Evolutionary conservation across 306 rosid genomes (phyloP).

Genomic region (Hippophae gyantsensis): DNA sequence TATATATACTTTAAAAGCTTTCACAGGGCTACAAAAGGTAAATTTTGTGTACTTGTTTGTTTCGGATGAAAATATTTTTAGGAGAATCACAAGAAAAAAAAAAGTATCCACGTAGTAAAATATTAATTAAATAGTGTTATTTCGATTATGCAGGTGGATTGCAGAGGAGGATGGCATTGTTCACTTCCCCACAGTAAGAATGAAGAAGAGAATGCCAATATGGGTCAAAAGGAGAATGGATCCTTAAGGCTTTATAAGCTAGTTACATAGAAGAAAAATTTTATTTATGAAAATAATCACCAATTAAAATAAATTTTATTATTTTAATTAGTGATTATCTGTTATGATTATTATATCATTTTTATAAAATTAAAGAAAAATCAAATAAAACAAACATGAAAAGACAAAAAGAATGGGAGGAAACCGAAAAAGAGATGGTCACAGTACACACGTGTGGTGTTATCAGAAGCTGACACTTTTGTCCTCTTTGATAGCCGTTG

Average conservation of each 20-base stretch:
- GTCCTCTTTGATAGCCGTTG: not conserved
- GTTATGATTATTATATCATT: not conserved
- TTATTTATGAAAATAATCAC: too few relatives aligned
- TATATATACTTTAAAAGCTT: too few relatives aligned
- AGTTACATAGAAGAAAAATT: not conserved
- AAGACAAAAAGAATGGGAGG: not conserved
- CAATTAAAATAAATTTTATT: too few relatives aligned
- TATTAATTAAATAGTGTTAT: not conserved
- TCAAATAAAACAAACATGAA: not conserved
- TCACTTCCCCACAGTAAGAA: slow-evolving; percentile 39
- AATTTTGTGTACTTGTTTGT: too few relatives aligned
- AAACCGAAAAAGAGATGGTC: not conserved
- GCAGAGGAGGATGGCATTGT: slow-evolving; percentile 34
- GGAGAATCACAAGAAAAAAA: too few relatives aligned
- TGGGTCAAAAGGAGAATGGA: slow-evolving; percentile 26
- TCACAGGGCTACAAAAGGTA: too few relatives aligned
- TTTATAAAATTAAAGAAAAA: slow-evolving; percentile 6
- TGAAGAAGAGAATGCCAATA: slow-evolving; percentile 38
- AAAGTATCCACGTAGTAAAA: too few relatives aligned
- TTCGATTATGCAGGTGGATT: slow-evolving; percentile 24
- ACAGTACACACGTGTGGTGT: slow-evolving; percentile 23
- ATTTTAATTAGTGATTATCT: too few relatives aligned
- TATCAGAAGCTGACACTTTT: slow-evolving; percentile 3
- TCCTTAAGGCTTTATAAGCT: not conserved
- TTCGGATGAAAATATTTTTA: too few relatives aligned